Base-by-base conservation (phyloP, 768 basidiomycete species). In the Trametes coccinea region DNA sequence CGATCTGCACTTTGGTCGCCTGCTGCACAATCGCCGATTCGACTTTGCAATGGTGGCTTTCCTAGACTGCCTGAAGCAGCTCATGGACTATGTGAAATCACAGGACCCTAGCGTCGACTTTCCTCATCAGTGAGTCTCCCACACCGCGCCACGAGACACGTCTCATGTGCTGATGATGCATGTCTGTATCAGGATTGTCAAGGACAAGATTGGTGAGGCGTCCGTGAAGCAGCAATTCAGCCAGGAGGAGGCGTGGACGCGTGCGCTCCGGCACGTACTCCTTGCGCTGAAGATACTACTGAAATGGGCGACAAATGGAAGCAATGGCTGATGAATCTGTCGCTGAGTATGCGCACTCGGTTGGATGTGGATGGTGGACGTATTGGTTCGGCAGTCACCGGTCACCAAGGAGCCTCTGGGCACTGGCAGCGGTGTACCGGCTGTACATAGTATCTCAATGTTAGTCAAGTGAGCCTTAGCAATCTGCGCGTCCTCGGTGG, bases 1-100 rank as follows among this genome's bases (percentile, higher is more conserved):
- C 8, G 96, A 98, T 73, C 76, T 97, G 22, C 89, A 94, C 65
- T 80, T 96, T 56, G 90, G 92, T 2, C 87, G 95, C 34, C 72
- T 98, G 14, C 78, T 98, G 41, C 96, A 98, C 69, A 98, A 98
- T 70, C 86, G 95, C 43, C 86, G 96, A 16, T 99, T 98, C 74
- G 95, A 98, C 74, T 84, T 90, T 64, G 96, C 90, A 2, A 95
- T 98, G 92, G 93, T 96, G 10, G 92, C 93, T 9, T 93, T 98
- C 70, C 81, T 99, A 45, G 97, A 98, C 65, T 97, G 95, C 71
- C 77, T 99, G 41, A 89, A 93, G 68, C 94, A 98, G 70, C 77
- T 98, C 30, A 87, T 93, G 76, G 95, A 97, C 60, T 85, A 90
- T 69, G 90, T 93, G 53, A 87, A 86, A 71, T 79, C 84, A 10